Evolutionary conservation across 805 yeast species (phyloP).

Genomic region (Candida piceae): DNA sequence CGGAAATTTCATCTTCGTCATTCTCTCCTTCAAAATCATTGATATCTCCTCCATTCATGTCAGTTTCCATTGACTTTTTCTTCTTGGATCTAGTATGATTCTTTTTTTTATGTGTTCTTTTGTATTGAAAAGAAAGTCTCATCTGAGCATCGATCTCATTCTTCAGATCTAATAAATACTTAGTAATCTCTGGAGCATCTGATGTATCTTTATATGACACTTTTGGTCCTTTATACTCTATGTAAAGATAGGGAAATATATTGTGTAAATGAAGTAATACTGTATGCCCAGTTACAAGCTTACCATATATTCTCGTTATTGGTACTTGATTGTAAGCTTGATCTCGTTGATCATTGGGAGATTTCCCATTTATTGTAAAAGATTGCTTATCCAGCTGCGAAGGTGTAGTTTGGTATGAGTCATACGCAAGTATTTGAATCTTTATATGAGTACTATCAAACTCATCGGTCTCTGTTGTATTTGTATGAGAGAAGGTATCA

Average conservation of each 20-base stretch:
- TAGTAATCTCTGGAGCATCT: conserved; percentile 13
- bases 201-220: conserved; percentile 11
- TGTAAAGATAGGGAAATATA: conserved; percentile 72
- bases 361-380: conserved; percentile 28
- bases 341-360: too few species aligned
- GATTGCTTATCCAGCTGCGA: conserved; percentile 43
- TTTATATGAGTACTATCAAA: not conserved
- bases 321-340: conserved; percentile 56
- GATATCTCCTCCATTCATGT: conserved; percentile 1
- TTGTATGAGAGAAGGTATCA: too few species aligned
- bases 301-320: conserved; percentile 71
- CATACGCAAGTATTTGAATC: conserved; percentile 35
- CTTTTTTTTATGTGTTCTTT: conserved; percentile 8
- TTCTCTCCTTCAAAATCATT: conserved; percentile 13
- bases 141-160: conserved; percentile 41
- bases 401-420: conserved; percentile 59
- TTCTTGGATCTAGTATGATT: conserved; percentile 3
- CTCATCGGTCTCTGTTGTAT: too few species aligned
- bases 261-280: conserved; percentile 75
- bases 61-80: conserved; percentile 1
- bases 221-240: conserved; percentile 48
- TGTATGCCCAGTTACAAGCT: conserved; percentile 54
- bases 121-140: conserved; percentile 33
- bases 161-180: conserved; percentile 36
- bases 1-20: conserved; percentile 12